Conservation (phyloP, 495 filamentous ascomycete genomes). For the Talaromyces borbonicus region DNA sequence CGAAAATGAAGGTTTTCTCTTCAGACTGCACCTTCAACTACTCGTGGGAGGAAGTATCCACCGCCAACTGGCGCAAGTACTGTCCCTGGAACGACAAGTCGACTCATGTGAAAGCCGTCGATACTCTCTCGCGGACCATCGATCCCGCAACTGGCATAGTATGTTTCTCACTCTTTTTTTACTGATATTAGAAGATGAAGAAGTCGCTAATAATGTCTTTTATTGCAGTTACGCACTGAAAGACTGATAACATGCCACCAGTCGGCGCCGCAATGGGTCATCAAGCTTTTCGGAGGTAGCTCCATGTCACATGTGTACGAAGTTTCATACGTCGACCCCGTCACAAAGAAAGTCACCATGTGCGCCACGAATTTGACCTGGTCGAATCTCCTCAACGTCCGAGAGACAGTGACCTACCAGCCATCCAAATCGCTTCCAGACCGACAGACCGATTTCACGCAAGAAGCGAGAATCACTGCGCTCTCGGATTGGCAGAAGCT, state of each 20-base stretch:
- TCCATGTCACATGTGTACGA: constrained; percentile 80
- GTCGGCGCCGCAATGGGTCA: constrained; percentile 78
- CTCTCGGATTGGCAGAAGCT: constrained; percentile 94
- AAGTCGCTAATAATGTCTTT: constrained; percentile 5
- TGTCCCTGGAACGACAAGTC: constrained; percentile 96
- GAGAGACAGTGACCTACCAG: constrained; percentile 80
- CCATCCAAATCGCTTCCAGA: constrained; percentile 42
- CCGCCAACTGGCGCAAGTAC: constrained; percentile 98
- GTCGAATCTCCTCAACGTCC: constrained; percentile 75
- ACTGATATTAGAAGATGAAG: neutral
- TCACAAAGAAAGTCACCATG: constrained; percentile 79
- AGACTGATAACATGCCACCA: constrained; percentile 94
- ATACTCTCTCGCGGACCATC: constrained; percentile 75
- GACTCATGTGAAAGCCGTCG: constrained; percentile 87
- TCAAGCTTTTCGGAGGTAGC: constrained; percentile 62
- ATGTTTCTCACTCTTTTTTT: constrained; percentile 21
- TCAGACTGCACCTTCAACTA: constrained; percentile 85
- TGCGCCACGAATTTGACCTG: constrained; percentile 85
- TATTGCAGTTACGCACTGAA: constrained; percentile 71
- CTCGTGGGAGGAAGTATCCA: constrained; percentile 97
- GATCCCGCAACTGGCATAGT: constrained; percentile 78
- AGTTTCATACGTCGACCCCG: constrained; percentile 84
- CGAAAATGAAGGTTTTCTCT: constrained; percentile 85
- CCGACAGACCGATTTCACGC: constrained; percentile 66
- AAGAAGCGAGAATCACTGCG: constrained; percentile 86